Base-by-base conservation (phyloP, 1,139 yeast species). In the Saccharomycopsis hybrid region DNA sequence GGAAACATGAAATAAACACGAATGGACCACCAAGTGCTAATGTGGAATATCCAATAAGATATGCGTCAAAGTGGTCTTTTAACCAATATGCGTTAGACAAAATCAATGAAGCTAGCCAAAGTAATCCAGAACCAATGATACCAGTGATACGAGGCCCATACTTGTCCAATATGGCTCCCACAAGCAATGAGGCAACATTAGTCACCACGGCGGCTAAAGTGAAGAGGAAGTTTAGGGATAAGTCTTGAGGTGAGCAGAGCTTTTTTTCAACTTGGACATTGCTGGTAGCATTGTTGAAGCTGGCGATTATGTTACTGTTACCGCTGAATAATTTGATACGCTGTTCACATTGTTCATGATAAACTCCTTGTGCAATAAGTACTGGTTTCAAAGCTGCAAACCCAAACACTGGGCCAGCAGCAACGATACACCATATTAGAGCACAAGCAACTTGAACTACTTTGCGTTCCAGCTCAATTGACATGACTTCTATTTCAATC, bases 351-450 rank as follows among this genome's bases (percentile, higher is more conserved):
- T 69, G 64, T 9, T 78, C 76, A 32, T 72, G 65, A 61, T 90
- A 90, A n/a, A 89, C 80, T 1, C 89, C 88, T 62, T 89, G 90
- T 7, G 72, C 65, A 29, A 87, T 77, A 45, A 90, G 70, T 3
- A 89, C 77, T 3, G 95, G 95, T 62, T 90, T 90, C 50, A 90
- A 69, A 2, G 97, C 97, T 24, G 97, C 96, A 69, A 89, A 90
- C 1, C 97, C 95, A 71, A 90, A 90, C 8, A 89, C 83, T 1
- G 95, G 89, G 1, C 97, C 97, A 0, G 96, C 96, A 2, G 96
- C 90, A 39, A 88, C 70, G 29, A 89, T 69, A 67, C 97, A 89
- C 96, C 96, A 89, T 0, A 73, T 57, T 35, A 87, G 78, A 36
- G 97, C 90, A 65, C 95, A 85, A 5, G 62, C 52, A 9, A 82